Base-by-base conservation (phyloP, 1,284 basidiomycete species). In the Ceratobasidium sp. region DNA sequence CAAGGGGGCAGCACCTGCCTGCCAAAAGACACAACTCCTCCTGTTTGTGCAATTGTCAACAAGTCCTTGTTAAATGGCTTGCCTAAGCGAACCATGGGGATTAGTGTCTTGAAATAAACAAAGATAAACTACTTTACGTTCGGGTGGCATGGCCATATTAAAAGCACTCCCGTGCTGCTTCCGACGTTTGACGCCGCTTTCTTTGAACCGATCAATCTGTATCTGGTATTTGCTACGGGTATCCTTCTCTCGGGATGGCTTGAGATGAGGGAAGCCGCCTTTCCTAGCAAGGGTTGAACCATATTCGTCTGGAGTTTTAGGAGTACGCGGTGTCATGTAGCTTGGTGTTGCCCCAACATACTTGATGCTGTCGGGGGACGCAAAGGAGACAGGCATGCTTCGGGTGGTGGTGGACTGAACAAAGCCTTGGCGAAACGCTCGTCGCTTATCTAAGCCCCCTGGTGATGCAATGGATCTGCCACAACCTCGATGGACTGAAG, bases 301-400 rank as follows among this genome's bases (percentile, higher is more conserved):
- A 40, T 64, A 45, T 45, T 62, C 62, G 40, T 67, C 62, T n/a
- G 62, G 62, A 10, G 62, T 54, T 67, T 42, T 67, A 1, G 62
- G 62, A 22, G 58, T 62, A 17, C 58, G n/a, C n/a, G 58, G 58
- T 17, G 58, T 62, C 58, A 62, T 62, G 17, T 42, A 50, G 56
- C 32, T 58, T 35, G 56, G 38, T 22, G 58, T 43, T 42, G 52
- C 27, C 1, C 50, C 38, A 34, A 27, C 17, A 27, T 53, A 15
- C 5, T 35, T 5, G 8, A 45, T 20, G 31, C 38, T 17, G 15
- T 50, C 50, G n/a, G 35, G 35, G 6, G 62, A 29, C 22, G 50
- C 42, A 3, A 49, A 45, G 49, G 31, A 17, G 50, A 29, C 32
- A 35, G 35, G 50, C 49, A 40, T 38, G 20, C 15, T 13, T 52